Base-by-base conservation (phyloP, 352 stramenopile genomes). In the Stramenopiles sp. region DNA sequence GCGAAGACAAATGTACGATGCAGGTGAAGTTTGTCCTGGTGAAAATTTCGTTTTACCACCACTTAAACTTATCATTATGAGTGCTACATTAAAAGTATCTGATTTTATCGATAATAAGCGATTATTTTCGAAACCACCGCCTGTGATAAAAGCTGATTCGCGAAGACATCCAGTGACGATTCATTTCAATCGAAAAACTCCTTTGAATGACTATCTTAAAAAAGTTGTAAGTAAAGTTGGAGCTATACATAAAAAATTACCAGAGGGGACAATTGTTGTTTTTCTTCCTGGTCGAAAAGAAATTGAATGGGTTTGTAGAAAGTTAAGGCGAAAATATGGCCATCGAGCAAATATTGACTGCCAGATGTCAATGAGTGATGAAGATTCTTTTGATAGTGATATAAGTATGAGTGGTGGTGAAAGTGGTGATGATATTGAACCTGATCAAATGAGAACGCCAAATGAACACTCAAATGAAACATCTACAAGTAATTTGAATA, bases 211-310 rank as follows among this genome's bases (percentile, higher is more conserved):
- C 52, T 99, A 99, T 55, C 62, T 89, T 38, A 55, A 65, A 23
- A 76, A 69, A 22, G 72, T 75, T 3, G 90, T 85, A 50, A 77
- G 83, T 41, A 96, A 95, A 50, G 52, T 52, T 15, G 45, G 3
- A 15, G 88, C 88, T 52, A 95, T 99, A 43, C 84, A 99, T 61
- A 61, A 69, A 39, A 87, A 84, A 47, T 59, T 96, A n/a, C 83
- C 84, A 0, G 60, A 52, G 15, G 84, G 84, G 28, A 83, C 74
- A 6, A 71, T 97, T 24, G 61, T 99, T 4, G 73, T 96, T 7
- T 97, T 97, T 46, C 58, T 97, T 0, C 94, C 84, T 2, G 84
- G 84, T 8, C 76, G 91, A 53, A 59, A 72, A 18, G 79, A 95
- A 54, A 92, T 94, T 46, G 45, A 73, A 32, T 32, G 15, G 10